Conservation (phyloP, 257 asterid species). For the Plectranthus barbatus region DNA sequence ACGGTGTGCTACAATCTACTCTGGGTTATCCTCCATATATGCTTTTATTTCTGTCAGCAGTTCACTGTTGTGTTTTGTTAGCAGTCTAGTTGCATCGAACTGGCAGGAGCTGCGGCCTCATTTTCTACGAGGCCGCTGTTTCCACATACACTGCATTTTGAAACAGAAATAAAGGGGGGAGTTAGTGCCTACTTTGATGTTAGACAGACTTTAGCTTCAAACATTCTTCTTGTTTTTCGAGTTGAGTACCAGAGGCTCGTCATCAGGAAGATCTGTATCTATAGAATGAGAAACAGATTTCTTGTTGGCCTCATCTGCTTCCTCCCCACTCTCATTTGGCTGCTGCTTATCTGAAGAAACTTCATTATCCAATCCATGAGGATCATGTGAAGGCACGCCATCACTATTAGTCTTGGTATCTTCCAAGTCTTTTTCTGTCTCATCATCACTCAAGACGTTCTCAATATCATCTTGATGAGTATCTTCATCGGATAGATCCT, state of each 20-base stretch:
- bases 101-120: constrained; percentile 9
- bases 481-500: constrained; percentile 25
- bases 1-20: constrained; percentile 23
- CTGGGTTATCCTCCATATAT: neutral
- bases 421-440: constrained; percentile 34
- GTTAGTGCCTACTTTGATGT: neutral
- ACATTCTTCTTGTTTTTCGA: neutral
- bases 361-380: constrained; percentile 33
- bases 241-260: constrained; percentile 68
- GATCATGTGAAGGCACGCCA: constrained; percentile 19
- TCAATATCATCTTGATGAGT: constrained; percentile 32
- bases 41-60: too few relatives aligned
- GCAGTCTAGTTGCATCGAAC: neutral
- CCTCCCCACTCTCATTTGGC: constrained; percentile 26
- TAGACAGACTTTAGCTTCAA: neutral
- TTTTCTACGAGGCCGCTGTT: constrained; percentile 57
- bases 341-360: constrained; percentile 45
- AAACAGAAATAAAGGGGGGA: neutral
- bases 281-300: constrained; percentile 22
- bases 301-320: constrained; percentile 22
- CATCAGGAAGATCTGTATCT: constrained; percentile 59
- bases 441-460: constrained; percentile 33
- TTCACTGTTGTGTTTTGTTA: too few relatives aligned
- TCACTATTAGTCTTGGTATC: constrained; percentile 30
- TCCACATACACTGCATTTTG: constrained; percentile 62